Conservation (phyloP, 345 rosid species). For the Moricandia arvensis region DNA sequence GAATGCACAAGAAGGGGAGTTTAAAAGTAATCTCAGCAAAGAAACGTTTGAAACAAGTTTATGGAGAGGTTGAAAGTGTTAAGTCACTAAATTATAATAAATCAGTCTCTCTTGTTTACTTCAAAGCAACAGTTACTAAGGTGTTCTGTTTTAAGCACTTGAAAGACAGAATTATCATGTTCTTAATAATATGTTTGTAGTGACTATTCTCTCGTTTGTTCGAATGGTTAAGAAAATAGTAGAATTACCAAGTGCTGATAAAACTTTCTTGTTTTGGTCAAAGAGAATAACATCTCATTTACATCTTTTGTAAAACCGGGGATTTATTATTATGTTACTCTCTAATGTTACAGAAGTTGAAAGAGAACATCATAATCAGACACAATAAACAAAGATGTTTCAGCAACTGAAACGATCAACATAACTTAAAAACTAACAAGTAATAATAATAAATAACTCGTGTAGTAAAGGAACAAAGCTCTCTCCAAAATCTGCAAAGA, state of each 20-base stretch:
- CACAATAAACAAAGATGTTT: conserved; percentile 5
- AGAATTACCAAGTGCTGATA: not conserved
- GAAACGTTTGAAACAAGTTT: not conserved
- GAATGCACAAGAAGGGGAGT: conserved; percentile 12
- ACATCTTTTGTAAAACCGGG: not conserved
- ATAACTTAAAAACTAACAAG: conserved; percentile 7
- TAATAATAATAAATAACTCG: not conserved
- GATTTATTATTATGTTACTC: not conserved
- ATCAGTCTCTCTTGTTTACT: conserved; percentile 5
- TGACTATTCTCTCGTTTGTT: not conserved
- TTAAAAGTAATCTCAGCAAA: not conserved
- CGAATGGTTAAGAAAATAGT: not conserved
- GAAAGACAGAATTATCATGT: not conserved
- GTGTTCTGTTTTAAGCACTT: not conserved
- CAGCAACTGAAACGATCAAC: conserved; percentile 20
- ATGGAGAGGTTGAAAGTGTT: conserved; percentile 9
- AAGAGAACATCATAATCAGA: conserved; percentile 9
- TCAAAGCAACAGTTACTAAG: not conserved
- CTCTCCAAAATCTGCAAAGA: conserved; percentile 30
- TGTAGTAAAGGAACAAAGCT: conserved; percentile 26
- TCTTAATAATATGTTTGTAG: not conserved
- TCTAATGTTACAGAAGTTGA: conserved; percentile 12
- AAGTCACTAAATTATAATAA: conserved; percentile 25
- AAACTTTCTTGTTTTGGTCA: not conserved
- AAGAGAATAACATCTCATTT: not conserved